Base-by-base conservation (phyloP, 441 rosid species). In the Dalechampia spathulata region DNA sequence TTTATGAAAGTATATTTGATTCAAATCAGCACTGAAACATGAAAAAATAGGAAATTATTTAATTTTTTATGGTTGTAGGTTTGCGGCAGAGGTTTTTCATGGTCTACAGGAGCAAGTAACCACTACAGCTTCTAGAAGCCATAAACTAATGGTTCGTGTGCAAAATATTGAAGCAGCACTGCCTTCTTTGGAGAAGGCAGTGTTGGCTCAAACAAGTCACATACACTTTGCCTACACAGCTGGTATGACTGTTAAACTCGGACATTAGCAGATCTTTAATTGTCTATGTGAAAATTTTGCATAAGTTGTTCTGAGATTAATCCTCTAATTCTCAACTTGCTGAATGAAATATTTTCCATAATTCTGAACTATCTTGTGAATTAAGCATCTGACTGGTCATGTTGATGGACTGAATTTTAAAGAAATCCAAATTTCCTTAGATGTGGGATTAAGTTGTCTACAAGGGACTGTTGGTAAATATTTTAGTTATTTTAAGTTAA, bases 181-280 rank as follows among this genome's bases (percentile, higher is more conserved):
- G 48, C 85, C 91, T 72, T 69, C 91, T 20, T 74, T 88, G 63
- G 96, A 91, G 78, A 88, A 78, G 78, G 83, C 87, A 14, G 70
- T 86, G n/a, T 67, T 88, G 70, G 78, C 80, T 64, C 98, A 88
- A 60, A 88, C 86, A 56, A 86, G 80, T 62, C 98, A 88, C 62
- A 63, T 91, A 60, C 96, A 88, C 74, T 86, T 88, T 72, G 91
- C 98, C 14, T 91, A 91, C 71, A 82, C 93, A 23, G 86, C 96
- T 72, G 98, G 98, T 90, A 73, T 65, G 77, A 4, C 66, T 51
- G 53, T 23, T 17, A 50, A 48, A 47, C 60, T 55, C 25, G 26
- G 34, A 30, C 34, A 30, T 30, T 3, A 30, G 34, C 1, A 16
- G 2, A 7, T n/a, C n/a, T n/a, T n/a, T n/a, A n/a, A n/a, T n/a